A percentile compares a stretch with the other conserved stretches of the same genome.
Conservation (phyloP, 352 stramenopile genomes). For the Globisporangium sylvaticum region DNA sequence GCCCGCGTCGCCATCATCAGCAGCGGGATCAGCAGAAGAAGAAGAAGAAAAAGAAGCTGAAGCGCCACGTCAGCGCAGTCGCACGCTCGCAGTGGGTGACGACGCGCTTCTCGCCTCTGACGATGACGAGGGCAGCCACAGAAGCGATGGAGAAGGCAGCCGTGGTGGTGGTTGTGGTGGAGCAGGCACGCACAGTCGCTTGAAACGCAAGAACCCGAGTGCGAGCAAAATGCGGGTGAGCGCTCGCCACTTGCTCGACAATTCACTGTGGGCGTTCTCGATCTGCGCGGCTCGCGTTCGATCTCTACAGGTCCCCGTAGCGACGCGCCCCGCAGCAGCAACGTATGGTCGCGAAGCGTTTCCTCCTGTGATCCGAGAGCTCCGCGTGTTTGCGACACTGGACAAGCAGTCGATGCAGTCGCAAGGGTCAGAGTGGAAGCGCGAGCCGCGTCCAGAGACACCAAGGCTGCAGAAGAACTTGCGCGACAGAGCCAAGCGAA, state of each 20-base stretch:
- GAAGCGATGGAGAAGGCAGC: not conserved
- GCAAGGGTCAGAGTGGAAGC: slow-evolving; percentile 46
- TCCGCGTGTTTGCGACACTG: slow-evolving; percentile 53
- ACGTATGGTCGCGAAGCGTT: too few relatives aligned
- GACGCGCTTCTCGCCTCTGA: slow-evolving; percentile 1
- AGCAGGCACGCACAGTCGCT: not conserved
- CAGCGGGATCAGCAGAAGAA: too few relatives aligned
- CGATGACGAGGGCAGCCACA: not conserved
- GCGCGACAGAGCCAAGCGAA: not conserved
- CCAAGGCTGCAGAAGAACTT: slow-evolving; percentile 3
- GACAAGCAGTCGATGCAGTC: slow-evolving; percentile 55
- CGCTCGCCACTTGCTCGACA: slow-evolving; percentile 29
- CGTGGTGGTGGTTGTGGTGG: not conserved
- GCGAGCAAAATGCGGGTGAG: slow-evolving; percentile 5
- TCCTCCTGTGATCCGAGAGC: slow-evolving; percentile 32
- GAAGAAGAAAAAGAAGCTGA: not conserved
- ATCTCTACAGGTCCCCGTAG: slow-evolving; percentile 40
- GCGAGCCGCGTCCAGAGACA: slow-evolving; percentile 23
- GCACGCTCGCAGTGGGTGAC: slow-evolving; percentile 7
- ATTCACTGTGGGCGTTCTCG: slow-evolving; percentile 42
- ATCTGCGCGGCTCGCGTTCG: slow-evolving; percentile 39
- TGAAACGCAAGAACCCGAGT: slow-evolving; percentile 5
- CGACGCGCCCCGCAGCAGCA: slow-evolving; percentile 9
- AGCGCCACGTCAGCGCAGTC: slow-evolving; percentile 4
- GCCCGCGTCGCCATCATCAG: not conserved